A percentile compares a stretch with the other conserved stretches of the same genome.
phyloP scores from a whole-genome alignment of 2,329 filamentous ascomycete species.

The Ascochyta pisi region DNA sequence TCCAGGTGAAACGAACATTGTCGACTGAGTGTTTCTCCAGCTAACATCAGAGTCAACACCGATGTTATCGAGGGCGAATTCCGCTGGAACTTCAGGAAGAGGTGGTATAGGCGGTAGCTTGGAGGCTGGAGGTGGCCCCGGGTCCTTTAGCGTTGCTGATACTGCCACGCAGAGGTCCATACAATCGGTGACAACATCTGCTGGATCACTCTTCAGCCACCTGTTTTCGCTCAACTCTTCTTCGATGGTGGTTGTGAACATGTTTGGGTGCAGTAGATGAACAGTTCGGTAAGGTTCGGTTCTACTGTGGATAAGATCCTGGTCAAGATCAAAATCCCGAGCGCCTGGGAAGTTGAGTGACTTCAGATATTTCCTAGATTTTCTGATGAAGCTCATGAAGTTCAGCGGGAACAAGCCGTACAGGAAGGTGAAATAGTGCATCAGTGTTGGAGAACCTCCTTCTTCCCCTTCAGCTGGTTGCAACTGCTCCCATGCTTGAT shows the following conservation, averaged over 20 bases:
- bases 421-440: slow-evolving; percentile 80
- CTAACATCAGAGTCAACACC: slow-evolving; percentile 49
- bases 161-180: slow-evolving; percentile 68
- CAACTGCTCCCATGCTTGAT: slow-evolving; percentile 68
- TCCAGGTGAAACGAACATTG: slow-evolving; percentile 49
- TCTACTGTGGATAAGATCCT: slow-evolving; percentile 75
- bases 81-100: slow-evolving; percentile 38
- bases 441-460: slow-evolving; percentile 64
- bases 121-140: slow-evolving; percentile 55
- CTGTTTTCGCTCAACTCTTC: slow-evolving; percentile 80
- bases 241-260: slow-evolving; percentile 79
- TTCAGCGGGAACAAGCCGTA: slow-evolving; percentile 86
- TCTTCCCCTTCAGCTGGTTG: slow-evolving; percentile 66
- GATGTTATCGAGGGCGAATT: slow-evolving; percentile 44
- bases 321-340: slow-evolving; percentile 79
- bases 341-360: slow-evolving; percentile 73
- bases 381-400: slow-evolving; percentile 85
- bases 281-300: slow-evolving; percentile 76
- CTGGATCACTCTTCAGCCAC: slow-evolving; percentile 80
- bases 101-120: slow-evolving; percentile 59
- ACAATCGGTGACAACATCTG: slow-evolving; percentile 81
- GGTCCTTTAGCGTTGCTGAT: slow-evolving; percentile 51
- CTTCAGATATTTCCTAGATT: slow-evolving; percentile 78
- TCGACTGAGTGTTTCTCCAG: slow-evolving; percentile 64
- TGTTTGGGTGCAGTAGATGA: slow-evolving; percentile 83